phyloP scores from a whole-genome alignment of 192 early-diverging fungal species.

The Backusella mclennaniae region DNA sequence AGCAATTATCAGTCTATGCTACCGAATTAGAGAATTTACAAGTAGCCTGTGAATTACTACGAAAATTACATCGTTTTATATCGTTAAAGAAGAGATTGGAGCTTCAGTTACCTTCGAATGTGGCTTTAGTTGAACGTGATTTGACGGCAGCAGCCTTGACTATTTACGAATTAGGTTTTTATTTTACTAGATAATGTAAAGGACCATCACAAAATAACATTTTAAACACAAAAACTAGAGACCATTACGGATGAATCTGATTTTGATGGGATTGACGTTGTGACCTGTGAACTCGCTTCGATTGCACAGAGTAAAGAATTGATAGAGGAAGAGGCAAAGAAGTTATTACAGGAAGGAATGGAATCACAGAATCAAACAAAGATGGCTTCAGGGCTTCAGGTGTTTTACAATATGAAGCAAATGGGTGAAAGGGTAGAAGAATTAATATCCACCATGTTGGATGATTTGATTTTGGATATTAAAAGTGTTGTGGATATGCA shows the following conservation, averaged over 20 bases:
- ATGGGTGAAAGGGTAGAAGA: slow-evolving; percentile 41
- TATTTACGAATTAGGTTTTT: slow-evolving; percentile 59
- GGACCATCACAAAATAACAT: neutral
- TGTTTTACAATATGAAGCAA: slow-evolving; percentile 52
- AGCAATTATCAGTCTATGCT: slow-evolving; percentile 60
- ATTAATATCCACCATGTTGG: slow-evolving; percentile 36
- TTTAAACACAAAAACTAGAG: slow-evolving; percentile 33
- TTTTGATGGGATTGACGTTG: slow-evolving; percentile 64
- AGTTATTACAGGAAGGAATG: slow-evolving; percentile 50
- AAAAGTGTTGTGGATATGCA: slow-evolving; percentile 48
- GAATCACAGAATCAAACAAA: slow-evolving; percentile 45
- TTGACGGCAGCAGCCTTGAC: slow-evolving; percentile 57
- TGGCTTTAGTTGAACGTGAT: slow-evolving; percentile 31
- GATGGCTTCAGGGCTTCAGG: slow-evolving; percentile 50
- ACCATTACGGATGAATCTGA: slow-evolving; percentile 54
- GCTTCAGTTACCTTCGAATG: slow-evolving; percentile 44
- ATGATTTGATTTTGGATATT: slow-evolving; percentile 42
- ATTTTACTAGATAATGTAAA: neutral
- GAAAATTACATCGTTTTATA: slow-evolving; percentile 61
- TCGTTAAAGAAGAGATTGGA: slow-evolving; percentile 58
- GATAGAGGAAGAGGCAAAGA: slow-evolving; percentile 49
- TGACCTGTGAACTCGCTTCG: slow-evolving; percentile 51
- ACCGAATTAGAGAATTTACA: slow-evolving; percentile 65
- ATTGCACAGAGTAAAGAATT: slow-evolving; percentile 43
- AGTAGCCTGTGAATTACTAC: slow-evolving; percentile 54